Evolutionary conservation across 2,329 filamentous ascomycete species (phyloP).

Genomic region (Zalaria obscura): DNA sequence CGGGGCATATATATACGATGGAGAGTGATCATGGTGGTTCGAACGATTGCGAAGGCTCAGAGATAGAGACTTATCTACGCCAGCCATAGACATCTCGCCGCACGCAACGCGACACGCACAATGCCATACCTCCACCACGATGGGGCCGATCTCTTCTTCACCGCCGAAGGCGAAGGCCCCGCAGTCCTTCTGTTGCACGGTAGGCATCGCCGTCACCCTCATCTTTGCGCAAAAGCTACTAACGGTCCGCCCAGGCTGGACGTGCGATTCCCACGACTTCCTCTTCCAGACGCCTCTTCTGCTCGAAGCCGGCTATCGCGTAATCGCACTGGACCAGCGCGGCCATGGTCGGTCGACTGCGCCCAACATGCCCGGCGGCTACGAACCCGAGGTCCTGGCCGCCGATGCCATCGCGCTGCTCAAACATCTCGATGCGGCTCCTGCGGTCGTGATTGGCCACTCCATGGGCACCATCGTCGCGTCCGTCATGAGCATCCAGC

Average conservation of each 20-base stretch:
- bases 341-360: conserved; percentile 11
- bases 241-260: conserved; percentile 22
- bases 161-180: background rate
- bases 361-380: conserved; percentile 2
- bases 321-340: conserved; percentile 11
- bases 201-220: no score
- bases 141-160: background rate
- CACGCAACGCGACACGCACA: background rate
- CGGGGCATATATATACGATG: no score
- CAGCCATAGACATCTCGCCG: no score
- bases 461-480: conserved; percentile 1
- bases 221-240: no score
- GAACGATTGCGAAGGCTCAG: no score
- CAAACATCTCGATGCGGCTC: background rate
- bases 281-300: conserved; percentile 11
- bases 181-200: background rate
- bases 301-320: conserved; percentile 1
- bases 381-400: conserved; percentile 5
- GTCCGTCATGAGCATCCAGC: background rate
- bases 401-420: conserved; percentile 8
- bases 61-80: no score
- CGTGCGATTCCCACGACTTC: conserved; percentile 14
- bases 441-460: background rate
- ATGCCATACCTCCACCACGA: background rate
- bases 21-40: no score